These are phyloP conservation scores for Miscanthus sacchariflorus DNA, from an alignment of 202 grass and related monocot species.

Conservation along the genomic window DNA sequence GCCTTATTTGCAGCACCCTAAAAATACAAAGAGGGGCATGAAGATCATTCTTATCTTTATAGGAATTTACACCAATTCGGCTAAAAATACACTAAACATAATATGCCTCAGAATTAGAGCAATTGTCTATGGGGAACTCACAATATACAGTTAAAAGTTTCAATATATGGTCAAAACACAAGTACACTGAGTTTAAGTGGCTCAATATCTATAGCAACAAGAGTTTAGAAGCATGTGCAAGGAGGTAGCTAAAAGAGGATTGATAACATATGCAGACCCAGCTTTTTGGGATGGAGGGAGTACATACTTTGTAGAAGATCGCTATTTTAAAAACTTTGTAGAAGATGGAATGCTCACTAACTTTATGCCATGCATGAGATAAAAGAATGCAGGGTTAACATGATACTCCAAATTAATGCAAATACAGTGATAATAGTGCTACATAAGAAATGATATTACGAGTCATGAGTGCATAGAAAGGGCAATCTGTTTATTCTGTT, in stretches of 20 bases:
- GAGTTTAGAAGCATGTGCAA: not conserved
- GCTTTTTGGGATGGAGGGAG: not conserved
- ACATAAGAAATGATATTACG: not conserved
- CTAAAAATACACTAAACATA: not conserved
- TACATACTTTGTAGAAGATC: constrained; percentile 3
- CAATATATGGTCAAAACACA: too few species aligned
- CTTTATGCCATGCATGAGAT: not conserved
- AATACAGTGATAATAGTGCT: not conserved
- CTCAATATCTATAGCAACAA: too few species aligned
- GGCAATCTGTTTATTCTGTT: constrained; percentile 17
- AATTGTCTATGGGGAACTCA: not conserved
- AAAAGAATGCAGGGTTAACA: not conserved
- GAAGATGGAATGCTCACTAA: not conserved
- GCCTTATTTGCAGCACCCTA: not conserved
- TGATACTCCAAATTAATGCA: constrained; percentile 1
- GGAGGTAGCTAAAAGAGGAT: not conserved
- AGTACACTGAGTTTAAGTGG: too few species aligned
- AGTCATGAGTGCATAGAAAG: constrained; percentile 5
- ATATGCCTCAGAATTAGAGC: not conserved
- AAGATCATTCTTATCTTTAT: not conserved
- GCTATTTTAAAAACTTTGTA: not conserved
- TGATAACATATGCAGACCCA: not conserved
- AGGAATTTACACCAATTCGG: not conserved
- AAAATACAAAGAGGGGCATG: not conserved
- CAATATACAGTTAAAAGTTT: not conserved